phyloP scores from a whole-genome alignment of 305 asterid genomes.

The Salvia sclarea region DNA sequence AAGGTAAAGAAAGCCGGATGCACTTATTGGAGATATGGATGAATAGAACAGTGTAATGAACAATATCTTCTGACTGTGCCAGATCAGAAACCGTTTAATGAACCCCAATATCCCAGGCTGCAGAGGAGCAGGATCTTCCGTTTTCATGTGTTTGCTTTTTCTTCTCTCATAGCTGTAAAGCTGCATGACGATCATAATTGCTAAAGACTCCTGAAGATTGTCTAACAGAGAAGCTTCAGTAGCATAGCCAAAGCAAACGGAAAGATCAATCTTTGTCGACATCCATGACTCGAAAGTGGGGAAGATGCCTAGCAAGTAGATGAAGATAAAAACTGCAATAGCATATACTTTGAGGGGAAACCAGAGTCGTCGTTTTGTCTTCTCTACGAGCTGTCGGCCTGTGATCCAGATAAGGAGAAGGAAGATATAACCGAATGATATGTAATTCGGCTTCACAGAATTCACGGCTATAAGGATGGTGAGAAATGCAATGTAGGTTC shows the following conservation, averaged over 20 bases:
- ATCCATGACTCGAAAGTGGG: conserved; percentile 75
- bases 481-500: conserved; percentile 86
- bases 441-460: conserved; percentile 72
- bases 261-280: conserved; percentile 62
- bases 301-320: conserved; percentile 74
- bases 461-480: conserved; percentile 82
- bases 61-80: conserved; percentile 91
- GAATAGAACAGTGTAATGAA: conserved; percentile 69
- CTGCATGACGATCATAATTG: conserved; percentile 87
- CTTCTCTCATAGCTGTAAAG: conserved; percentile 95
- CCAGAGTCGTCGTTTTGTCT: conserved; percentile 79
- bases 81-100: conserved; percentile 67
- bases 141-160: conserved; percentile 61
- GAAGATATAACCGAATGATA: conserved; percentile 81
- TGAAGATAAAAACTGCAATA: conserved; percentile 64
- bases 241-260: conserved; percentile 61
- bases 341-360: conserved; percentile 85
- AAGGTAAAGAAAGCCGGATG: conserved; percentile 79
- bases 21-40: conserved; percentile 79
- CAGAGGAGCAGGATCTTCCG: conserved; percentile 57
- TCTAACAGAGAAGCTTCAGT: conserved; percentile 58
- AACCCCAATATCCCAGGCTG: conserved; percentile 74
- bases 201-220: conserved; percentile 80
- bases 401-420: conserved; percentile 93
- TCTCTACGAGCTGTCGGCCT: conserved; percentile 85